Evolutionary conservation across 1,284 basidiomycete genomes (phyloP), one percentile per base, ranked within the genome.

Genomic region (Chalciporus sp.): DNA sequence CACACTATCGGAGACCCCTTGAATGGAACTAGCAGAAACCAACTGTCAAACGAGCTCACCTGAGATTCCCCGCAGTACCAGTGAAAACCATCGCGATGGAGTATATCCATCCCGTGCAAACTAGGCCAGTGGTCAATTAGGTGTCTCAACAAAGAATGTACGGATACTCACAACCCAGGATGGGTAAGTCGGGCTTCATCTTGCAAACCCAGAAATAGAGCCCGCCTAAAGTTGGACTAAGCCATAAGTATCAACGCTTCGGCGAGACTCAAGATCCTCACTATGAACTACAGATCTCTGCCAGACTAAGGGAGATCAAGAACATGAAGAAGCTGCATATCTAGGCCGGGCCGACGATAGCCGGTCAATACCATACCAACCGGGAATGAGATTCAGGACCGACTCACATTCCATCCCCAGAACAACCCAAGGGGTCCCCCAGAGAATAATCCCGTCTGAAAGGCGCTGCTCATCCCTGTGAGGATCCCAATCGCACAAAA

Each of bases 141-240:
- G 16, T n/a, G 4, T 27, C 14, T 19, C 5, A 19, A 33, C 3
- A 29, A 20, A 16, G 4, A 16, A n/a, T 20, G 4, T 31, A 5
- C 33, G 16, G 43, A 1, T 7, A 70, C 80, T 68, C 59, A 82
- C 82, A 84, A 37, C 83, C 83, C 8, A 84, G 72, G 23, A 82
- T 67, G 3, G 82, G 82, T 9, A 70, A 58, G 41, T 82, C 75
- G 0, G 81, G 80, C 59, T 83, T 83, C 81, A 84, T 81, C 62
- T 77, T 81, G 70, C 79, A 83, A n/a, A 83, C 82, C 81, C 82
- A 84, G 61, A 83, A 84, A 64, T 84, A 84, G 37, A 84, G 65
- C 3, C 81, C 82, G 17, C 82, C 82, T 74, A 83, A 77, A 2
- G 82, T 81, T 1, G 81, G 79, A 56, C 78, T 82, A 39, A 29